Conservation (phyloP, 2,329 filamentous ascomycete species). For the Rutstroemia sp. region DNA sequence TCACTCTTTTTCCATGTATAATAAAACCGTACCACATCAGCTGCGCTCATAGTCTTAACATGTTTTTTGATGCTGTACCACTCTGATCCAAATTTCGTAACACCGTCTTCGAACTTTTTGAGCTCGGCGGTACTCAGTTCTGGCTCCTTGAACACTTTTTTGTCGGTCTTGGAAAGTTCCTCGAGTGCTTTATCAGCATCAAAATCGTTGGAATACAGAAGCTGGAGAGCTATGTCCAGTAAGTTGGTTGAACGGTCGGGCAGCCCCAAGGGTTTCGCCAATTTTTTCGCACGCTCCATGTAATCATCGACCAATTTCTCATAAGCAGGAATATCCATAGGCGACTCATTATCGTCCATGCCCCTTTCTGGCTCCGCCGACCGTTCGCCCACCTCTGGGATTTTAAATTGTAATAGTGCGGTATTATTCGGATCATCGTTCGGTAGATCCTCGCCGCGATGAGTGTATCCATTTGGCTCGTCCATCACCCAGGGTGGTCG, state of each 20-base stretch:
- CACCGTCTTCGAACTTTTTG: conserved; percentile 87
- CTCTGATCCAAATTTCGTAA: conserved; percentile 86
- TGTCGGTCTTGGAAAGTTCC: conserved; percentile 59
- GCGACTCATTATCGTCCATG: conserved; percentile 28
- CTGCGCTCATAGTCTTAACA: conserved; percentile 73
- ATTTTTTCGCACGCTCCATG: conserved; percentile 53
- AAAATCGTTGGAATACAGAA: conserved; percentile 66
- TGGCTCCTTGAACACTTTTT: conserved; percentile 75
- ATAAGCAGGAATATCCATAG: conserved; percentile 25
- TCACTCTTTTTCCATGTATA: conserved; percentile 97
- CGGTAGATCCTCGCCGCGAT: conserved; percentile 69
- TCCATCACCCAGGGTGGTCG: conserved; percentile 93
- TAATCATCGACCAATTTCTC: conserved; percentile 64
- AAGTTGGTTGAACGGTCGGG: conserved; percentile 76
- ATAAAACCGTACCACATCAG: conserved; percentile 83
- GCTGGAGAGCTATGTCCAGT: conserved; percentile 71
- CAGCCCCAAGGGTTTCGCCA: conserved; percentile 55
- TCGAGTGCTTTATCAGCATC: conserved; percentile 63
- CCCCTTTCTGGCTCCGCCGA: conserved; percentile 32
- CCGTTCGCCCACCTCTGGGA: conserved; percentile 47
- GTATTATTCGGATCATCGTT: conserved; percentile 69
- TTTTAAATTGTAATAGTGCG: conserved; percentile 69
- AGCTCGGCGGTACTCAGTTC: conserved; percentile 69
- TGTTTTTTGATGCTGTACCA: conserved; percentile 75
- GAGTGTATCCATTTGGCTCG: conserved; percentile 77